Conservation (phyloP, 2,329 filamentous ascomycete genomes). For the Paradendryphiella salina region DNA sequence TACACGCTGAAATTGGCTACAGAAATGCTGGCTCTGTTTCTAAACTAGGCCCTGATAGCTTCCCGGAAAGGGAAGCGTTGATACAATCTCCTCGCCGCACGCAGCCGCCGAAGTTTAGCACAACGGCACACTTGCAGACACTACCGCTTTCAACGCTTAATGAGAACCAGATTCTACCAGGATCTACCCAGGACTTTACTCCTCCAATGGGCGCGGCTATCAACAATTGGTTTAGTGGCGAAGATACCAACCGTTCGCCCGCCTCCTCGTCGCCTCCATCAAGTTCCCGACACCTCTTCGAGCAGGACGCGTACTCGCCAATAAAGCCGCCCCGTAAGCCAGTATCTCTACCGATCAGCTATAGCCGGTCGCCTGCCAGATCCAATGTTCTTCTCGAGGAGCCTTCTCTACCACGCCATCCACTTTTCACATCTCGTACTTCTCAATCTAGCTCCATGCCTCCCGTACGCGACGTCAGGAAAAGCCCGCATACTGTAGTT, state of each 20-base stretch:
- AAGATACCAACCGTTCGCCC: neutral
- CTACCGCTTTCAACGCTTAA: constrained; percentile 2
- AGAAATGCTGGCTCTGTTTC: neutral
- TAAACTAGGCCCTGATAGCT: neutral
- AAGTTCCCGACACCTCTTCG: constrained; percentile 19
- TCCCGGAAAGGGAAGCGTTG: neutral
- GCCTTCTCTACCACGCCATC: neutral
- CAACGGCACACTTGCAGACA: constrained; percentile 5
- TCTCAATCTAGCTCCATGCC: neutral
- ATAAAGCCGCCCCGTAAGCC: constrained; percentile 18
- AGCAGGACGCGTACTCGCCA: constrained; percentile 21
- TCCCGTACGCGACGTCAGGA: constrained; percentile 3
- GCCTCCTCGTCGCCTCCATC: constrained; percentile 6
- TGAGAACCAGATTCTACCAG: neutral
- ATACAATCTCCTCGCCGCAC: neutral
- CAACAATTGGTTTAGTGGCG: constrained; percentile 16
- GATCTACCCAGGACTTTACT: constrained; percentile 11
- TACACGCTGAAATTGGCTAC: neutral
- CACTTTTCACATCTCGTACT: neutral
- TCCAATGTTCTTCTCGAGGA: neutral
- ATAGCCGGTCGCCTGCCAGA: neutral
- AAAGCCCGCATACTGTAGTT: constrained; percentile 2
- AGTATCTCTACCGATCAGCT: neutral
- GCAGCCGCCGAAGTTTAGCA: constrained; percentile 10
- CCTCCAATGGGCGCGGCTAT: constrained; percentile 23